A percentile compares a stretch with the other conserved stretches of the same genome.
Conservation (phyloP, 2,329 filamentous ascomycete species). For the Colletotrichum brevisporum region DNA sequence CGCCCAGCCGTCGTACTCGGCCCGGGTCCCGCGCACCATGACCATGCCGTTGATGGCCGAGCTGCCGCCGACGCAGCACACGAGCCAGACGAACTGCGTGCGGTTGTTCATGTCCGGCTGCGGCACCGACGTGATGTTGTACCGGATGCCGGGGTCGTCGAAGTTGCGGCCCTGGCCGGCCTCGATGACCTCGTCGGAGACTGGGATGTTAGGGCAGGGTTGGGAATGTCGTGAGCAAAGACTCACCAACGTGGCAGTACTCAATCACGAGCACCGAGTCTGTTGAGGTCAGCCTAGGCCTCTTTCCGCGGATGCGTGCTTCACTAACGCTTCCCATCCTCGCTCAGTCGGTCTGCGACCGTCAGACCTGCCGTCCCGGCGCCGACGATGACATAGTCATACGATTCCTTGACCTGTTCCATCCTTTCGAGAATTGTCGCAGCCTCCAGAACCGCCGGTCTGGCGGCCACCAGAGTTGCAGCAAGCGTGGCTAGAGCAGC, state of each 20-base stretch:
- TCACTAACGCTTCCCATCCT: constrained; percentile 45
- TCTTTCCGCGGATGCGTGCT: too few relatives aligned
- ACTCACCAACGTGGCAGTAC: constrained; percentile 29
- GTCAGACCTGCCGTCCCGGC: constrained; percentile 60
- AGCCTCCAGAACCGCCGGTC: constrained; percentile 4
- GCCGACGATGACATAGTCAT: constrained; percentile 55
- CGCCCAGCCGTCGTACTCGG: constrained; percentile 60
- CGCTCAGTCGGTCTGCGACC: constrained; percentile 53
- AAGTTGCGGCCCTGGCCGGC: constrained; percentile 19
- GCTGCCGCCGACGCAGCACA: constrained; percentile 54
- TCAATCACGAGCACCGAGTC: constrained; percentile 38
- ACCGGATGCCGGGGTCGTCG: constrained; percentile 42
- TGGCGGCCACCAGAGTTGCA: background rate
- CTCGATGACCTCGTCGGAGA: constrained; percentile 23
- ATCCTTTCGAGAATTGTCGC: constrained; percentile 8
- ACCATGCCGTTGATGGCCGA: constrained; percentile 57
- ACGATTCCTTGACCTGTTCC: constrained; percentile 30
- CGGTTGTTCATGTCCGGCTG: constrained; percentile 46
- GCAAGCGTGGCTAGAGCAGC: background rate
- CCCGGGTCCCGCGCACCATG: constrained; percentile 51
- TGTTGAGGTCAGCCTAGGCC: background rate
- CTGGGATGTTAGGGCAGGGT: background rate
- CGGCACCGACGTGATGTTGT: constrained; percentile 47
- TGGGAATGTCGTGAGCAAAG: too few relatives aligned
- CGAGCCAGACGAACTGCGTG: constrained; percentile 47